These are phyloP conservation scores for Aspergillus ochraceoroseus DNA, from an alignment of 2,329 filamentous ascomycete genomes.

Conservation along the genomic window DNA sequence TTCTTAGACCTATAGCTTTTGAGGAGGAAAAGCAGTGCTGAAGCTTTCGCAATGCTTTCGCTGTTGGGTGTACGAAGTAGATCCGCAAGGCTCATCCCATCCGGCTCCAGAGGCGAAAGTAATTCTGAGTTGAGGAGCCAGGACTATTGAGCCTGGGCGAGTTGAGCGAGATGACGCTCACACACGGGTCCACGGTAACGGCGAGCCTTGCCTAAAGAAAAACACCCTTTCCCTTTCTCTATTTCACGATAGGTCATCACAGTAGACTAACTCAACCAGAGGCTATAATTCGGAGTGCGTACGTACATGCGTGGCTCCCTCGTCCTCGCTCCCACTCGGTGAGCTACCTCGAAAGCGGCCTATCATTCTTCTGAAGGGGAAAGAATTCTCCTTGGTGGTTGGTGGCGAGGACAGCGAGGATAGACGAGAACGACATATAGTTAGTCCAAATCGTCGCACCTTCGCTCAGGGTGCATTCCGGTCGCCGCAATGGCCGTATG, in stretches of 20 bases:
- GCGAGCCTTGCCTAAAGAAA: no score
- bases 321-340: slow-evolving; percentile 1
- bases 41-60: not conserved
- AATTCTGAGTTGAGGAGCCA: not conserved
- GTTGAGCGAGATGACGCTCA: no score
- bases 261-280: no score
- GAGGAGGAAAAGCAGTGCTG: not conserved
- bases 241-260: no score
- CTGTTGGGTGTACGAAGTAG: not conserved
- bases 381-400: slow-evolving; percentile 4
- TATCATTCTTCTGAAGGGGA: not conserved
- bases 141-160: no score
- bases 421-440: no score
- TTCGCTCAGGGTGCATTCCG: slow-evolving; percentile 10
- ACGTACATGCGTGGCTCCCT: not conserved
- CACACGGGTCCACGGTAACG: no score
- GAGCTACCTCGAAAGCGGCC: slow-evolving; percentile 2
- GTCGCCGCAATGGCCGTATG: slow-evolving; percentile 13
- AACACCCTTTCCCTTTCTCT: no score
- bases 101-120: slow-evolving; percentile 9
- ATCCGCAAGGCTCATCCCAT: slow-evolving; percentile 14
- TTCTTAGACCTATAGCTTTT: not conserved
- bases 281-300: not conserved
- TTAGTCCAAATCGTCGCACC: slow-evolving; percentile 6
- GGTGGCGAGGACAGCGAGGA: not conserved